Percentiles rank a stretch among this genome's conserved stretches.
phyloP scores from a whole-genome alignment of 768 basidiomycete genomes.

The Rhizopogon salebrosus region DNA sequence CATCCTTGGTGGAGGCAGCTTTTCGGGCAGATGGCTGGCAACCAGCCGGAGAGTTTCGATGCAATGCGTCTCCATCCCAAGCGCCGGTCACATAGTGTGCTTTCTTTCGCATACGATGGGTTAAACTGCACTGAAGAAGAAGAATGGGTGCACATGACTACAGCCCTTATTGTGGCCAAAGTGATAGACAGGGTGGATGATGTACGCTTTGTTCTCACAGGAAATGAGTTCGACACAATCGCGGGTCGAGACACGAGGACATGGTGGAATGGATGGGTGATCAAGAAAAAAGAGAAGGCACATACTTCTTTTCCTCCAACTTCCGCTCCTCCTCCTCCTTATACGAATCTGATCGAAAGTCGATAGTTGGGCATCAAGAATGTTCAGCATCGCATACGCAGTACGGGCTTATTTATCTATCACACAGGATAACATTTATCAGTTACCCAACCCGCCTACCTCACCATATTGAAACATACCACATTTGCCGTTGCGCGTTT shows the following conservation, averaged over 20 bases:
- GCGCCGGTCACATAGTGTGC: constrained; percentile 15
- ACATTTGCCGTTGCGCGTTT: too few relatives aligned
- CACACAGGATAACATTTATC: too few relatives aligned
- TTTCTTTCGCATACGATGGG: constrained; percentile 41
- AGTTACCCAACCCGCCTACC: too few relatives aligned
- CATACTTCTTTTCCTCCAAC: background rate
- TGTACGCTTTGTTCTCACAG: constrained; percentile 18
- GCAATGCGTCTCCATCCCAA: constrained; percentile 35
- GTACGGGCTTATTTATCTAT: background rate
- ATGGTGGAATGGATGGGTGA: constrained; percentile 42
- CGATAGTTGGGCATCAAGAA: too few relatives aligned
- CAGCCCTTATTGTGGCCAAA: constrained; percentile 41
- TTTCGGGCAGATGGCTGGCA: constrained; percentile 18
- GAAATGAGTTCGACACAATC: background rate
- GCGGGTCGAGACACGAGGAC: constrained; percentile 26
- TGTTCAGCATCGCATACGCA: background rate
- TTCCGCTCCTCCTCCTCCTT: background rate
- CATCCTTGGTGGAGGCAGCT: constrained; percentile 11
- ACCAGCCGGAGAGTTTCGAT: constrained; percentile 38
- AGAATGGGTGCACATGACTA: constrained; percentile 47
- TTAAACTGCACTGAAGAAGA: constrained; percentile 36
- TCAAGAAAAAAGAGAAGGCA: constrained; percentile 2
- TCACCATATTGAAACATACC: too few relatives aligned
- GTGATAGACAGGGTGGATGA: constrained; percentile 32
- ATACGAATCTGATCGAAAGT: background rate